Evolutionary conservation across 164 flowering plant species (phyloP).

Genomic region (Vitis riparia): DNA sequence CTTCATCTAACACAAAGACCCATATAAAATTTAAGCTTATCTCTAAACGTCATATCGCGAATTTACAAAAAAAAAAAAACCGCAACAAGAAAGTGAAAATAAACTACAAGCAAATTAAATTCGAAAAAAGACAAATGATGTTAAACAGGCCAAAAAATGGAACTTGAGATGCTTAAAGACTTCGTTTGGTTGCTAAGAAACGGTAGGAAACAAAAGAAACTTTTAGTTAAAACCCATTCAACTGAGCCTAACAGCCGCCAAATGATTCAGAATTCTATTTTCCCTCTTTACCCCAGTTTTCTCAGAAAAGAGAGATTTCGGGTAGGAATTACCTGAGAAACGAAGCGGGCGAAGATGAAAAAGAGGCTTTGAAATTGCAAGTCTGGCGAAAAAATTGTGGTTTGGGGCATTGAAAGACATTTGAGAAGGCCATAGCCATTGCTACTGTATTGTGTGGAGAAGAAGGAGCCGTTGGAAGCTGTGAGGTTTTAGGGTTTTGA

Average conservation of each 20-base stretch:
- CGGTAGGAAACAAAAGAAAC: not conserved
- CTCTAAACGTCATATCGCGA: no score
- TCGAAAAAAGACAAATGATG: not conserved
- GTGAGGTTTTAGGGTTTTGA: no score
- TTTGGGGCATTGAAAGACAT: conserved; percentile 35
- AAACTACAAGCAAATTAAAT: not conserved
- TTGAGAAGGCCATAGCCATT: conserved; percentile 51
- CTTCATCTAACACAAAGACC: no score
- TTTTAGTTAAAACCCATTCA: not conserved
- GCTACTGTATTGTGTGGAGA: not conserved
- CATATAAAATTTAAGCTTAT: no score
- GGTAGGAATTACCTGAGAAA: conserved; percentile 33
- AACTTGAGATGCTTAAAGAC: not conserved
- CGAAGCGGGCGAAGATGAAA: conserved; percentile 18
- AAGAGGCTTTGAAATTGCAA: conserved; percentile 14
- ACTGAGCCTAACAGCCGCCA: not conserved
- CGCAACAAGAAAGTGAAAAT: no score
- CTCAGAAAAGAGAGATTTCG: not conserved
- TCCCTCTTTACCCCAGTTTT: not conserved
- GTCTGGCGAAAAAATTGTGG: conserved; percentile 13
- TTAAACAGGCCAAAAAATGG: not conserved
- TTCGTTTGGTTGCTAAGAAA: not conserved
- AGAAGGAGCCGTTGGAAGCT: no score
- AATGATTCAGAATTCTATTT: not conserved
- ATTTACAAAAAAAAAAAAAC: no score